phyloP scores from a whole-genome alignment of 345 rosid genomes.

The Populus pruinosa region DNA sequence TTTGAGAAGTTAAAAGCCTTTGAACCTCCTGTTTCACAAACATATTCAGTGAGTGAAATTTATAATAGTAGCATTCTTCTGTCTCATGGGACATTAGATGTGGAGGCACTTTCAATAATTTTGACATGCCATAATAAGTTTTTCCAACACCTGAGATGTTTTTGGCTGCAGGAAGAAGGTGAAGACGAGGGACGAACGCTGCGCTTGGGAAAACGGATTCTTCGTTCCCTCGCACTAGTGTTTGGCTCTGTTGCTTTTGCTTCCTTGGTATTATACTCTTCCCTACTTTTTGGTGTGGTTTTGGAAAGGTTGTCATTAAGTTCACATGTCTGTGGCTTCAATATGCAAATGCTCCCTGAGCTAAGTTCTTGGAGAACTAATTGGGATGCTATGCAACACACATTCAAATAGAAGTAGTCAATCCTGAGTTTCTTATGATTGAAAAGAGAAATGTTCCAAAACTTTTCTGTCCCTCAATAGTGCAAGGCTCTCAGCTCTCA shows the following conservation, averaged over 20 bases:
- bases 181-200: conserved; percentile 71
- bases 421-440: neutral
- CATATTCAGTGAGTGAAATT: conserved; percentile 53
- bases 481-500: neutral
- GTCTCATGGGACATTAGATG: neutral
- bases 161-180: conserved; percentile 79
- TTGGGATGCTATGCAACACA: neutral
- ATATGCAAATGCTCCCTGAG: neutral
- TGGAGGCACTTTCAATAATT: neutral
- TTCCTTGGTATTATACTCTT: conserved; percentile 65
- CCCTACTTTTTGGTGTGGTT: neutral
- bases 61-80: neutral
- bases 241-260: conserved; percentile 75
- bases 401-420: neutral
- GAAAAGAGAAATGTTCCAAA: neutral
- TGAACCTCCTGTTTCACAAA: conserved; percentile 73
- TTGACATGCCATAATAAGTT: conserved; percentile 3
- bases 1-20: conserved; percentile 85
- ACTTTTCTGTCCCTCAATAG: neutral
- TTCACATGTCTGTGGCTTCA: neutral
- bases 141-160: conserved; percentile 18
- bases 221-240: conserved; percentile 82
- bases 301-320: neutral
- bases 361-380: neutral
- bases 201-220: conserved; percentile 80